A percentile compares a stretch with the other conserved stretches of the same genome.
Conservation (phyloP, 1,284 basidiomycete species). For the Heterobasidion occidentale region DNA sequence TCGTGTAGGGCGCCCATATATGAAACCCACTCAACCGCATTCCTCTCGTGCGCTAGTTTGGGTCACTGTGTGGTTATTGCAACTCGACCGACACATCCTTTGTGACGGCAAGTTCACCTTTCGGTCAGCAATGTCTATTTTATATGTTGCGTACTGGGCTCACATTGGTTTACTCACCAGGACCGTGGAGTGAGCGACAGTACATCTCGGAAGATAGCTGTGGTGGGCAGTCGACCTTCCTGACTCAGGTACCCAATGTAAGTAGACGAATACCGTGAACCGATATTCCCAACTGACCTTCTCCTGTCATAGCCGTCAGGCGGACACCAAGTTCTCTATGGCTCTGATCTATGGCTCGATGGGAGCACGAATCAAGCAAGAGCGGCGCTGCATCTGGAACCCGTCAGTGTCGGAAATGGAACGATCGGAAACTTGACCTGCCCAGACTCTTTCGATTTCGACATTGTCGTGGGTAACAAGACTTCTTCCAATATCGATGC, state of each 20-base stretch:
- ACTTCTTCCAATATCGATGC: background rate
- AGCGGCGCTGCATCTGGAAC: background rate
- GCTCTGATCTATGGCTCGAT: background rate
- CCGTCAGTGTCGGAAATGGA: background rate
- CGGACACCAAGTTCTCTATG: background rate
- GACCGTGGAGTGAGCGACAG: background rate
- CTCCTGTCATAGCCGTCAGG: background rate
- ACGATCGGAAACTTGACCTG: background rate
- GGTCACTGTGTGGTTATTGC: background rate
- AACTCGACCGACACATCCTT: background rate
- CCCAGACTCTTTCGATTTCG: background rate
- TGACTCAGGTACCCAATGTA: background rate
- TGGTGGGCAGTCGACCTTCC: background rate
- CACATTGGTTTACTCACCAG: background rate
- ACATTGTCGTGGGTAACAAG: background rate
- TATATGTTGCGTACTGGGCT: background rate
- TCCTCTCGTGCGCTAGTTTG: background rate
- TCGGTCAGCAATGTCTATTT: background rate
- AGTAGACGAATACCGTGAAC: background rate
- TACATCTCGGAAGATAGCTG: background rate
- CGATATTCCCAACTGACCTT: background rate
- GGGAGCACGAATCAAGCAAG: background rate
- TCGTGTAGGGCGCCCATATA: too few relatives aligned
- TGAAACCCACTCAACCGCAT: too few relatives aligned
- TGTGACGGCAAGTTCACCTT: background rate